phyloP scores from a whole-genome alignment of 139 green algal genomes.

The Chlamydomonas sp. region DNA sequence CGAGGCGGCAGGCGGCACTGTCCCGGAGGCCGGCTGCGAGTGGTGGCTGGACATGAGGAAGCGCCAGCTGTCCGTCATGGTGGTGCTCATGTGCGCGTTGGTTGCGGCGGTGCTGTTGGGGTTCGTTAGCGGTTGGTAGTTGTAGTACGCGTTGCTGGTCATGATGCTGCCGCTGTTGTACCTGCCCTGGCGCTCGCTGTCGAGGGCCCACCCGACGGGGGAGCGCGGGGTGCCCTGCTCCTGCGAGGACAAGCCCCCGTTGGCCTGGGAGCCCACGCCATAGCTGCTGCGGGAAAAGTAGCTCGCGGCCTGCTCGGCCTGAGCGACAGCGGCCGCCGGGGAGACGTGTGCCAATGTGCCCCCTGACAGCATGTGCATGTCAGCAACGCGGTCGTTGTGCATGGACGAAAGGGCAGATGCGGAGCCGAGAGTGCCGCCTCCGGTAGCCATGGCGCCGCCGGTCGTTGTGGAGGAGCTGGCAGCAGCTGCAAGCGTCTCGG shows the following conservation, averaged over 20 bases:
- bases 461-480: conserved; percentile 3
- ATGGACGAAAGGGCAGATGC: neutral
- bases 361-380: neutral
- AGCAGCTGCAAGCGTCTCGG: conserved; percentile 8
- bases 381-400: neutral
- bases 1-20: neutral
- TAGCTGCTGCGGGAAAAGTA: neutral
- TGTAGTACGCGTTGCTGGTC: too few relatives aligned
- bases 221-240: neutral
- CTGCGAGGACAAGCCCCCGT: neutral
- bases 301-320: too few relatives aligned
- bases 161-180: too few relatives aligned
- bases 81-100: neutral
- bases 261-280: neutral
- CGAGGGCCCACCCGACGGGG: too few relatives aligned
- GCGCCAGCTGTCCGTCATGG: neutral
- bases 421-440: neutral
- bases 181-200: too few relatives aligned
- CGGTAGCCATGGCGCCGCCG: neutral
- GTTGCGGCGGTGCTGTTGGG: too few relatives aligned
- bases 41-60: neutral
- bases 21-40: neutral
- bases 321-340: neutral
- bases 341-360: neutral
- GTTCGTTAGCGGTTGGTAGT: too few relatives aligned